A percentile compares a stretch with the other conserved stretches of the same genome.
phyloP scores from a whole-genome alignment of 202 grass and related monocot genomes.

The Zoysia matrella region DNA sequence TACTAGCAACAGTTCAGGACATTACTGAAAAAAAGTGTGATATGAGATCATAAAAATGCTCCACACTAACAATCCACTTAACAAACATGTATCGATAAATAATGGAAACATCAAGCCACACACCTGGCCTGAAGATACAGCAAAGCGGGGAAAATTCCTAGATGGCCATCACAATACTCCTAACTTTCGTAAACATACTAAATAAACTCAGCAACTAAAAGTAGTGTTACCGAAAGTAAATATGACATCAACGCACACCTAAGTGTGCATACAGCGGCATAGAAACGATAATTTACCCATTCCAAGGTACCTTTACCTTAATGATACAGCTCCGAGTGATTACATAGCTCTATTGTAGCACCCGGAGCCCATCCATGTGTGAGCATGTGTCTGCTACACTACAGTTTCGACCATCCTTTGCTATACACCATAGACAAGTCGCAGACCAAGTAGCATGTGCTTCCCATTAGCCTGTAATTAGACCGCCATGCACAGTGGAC shows the following conservation, averaged over 20 bases:
- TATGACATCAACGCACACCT: conserved; percentile 26
- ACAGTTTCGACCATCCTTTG: conserved; percentile 55
- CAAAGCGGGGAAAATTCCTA: conserved; percentile 20
- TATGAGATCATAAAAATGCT: not conserved
- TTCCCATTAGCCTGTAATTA: conserved; percentile 41
- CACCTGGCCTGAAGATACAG: conserved; percentile 4
- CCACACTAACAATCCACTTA: not conserved
- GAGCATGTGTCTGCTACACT: conserved; percentile 43
- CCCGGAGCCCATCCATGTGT: conserved; percentile 75
- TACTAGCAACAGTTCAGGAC: not conserved
- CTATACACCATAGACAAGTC: conserved; percentile 51
- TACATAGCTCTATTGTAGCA: conserved; percentile 55
- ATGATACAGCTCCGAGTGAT: conserved; percentile 30
- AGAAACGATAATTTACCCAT: conserved; percentile 10
- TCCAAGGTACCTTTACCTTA: conserved; percentile 31
- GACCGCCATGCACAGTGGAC: conserved; percentile 18
- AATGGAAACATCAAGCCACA: conserved; percentile 21
- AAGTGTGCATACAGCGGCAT: conserved; percentile 16
- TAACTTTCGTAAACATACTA: not conserved
- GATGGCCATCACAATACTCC: not conserved
- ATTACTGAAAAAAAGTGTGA: not conserved
- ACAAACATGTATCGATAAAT: not conserved
- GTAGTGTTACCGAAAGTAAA: conserved; percentile 23
- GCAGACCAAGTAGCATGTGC: conserved; percentile 58
- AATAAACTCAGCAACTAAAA: conserved; percentile 9